phyloP scores from a whole-genome alignment of 805 yeast species.

The Brettanomyces anomalus region DNA sequence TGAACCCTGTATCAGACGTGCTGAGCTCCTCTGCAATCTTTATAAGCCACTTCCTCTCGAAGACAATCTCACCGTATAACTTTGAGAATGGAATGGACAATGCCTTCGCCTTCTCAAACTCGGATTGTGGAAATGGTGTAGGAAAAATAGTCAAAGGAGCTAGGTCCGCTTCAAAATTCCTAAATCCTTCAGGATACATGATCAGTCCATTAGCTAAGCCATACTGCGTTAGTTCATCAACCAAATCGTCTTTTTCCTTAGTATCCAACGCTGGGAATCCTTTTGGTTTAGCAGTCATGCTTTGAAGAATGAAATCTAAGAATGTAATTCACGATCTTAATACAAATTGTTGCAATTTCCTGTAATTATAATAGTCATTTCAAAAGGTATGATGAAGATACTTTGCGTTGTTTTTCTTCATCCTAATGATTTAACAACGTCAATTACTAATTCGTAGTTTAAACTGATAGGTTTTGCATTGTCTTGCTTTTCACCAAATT shows the following conservation, averaged over 20 bases:
- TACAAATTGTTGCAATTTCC: too few species aligned
- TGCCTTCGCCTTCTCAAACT: constrained; percentile 56
- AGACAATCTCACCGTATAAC: constrained; percentile 62
- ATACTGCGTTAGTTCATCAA: constrained; percentile 52
- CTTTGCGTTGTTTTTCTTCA: too few species aligned
- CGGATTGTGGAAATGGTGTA: constrained; percentile 68
- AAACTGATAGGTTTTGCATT: too few species aligned
- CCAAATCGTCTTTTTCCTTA: constrained; percentile 1
- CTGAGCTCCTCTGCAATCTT: constrained; percentile 46
- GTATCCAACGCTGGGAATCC: not conserved
- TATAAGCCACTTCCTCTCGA: constrained; percentile 53
- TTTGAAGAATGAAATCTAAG: not conserved
- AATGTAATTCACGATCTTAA: too few species aligned
- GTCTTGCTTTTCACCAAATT: too few species aligned
- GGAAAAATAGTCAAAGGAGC: constrained; percentile 93
- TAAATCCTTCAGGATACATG: constrained; percentile 63
- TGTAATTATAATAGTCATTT: too few species aligned
- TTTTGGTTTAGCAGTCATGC: not conserved
- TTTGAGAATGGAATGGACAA: constrained; percentile 66
- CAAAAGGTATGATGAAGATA: too few species aligned
- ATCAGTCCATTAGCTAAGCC: constrained; percentile 68
- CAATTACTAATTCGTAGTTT: too few species aligned
- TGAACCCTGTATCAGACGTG: constrained; percentile 61
- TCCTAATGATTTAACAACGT: too few species aligned
- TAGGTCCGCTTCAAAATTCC: constrained; percentile 34